phyloP scores from a whole-genome alignment of 2,329 filamentous ascomycete genomes.

The Graphilbum sp. region DNA sequence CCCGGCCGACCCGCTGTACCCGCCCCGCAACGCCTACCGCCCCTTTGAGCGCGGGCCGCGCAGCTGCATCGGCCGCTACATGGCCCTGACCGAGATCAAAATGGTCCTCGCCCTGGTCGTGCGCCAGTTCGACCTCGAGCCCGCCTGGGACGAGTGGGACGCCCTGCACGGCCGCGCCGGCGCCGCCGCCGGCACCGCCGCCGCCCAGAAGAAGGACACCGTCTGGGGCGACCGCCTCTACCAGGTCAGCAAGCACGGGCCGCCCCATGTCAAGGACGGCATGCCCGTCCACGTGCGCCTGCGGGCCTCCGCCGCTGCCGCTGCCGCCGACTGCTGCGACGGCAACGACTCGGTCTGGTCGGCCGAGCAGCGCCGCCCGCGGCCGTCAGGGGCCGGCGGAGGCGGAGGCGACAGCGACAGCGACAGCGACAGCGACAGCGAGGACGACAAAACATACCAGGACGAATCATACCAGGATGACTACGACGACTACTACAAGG shows the following conservation, averaged over 20 bases:
- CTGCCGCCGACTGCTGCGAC: too few species aligned
- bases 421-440: too few species aligned
- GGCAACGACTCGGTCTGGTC: not conserved
- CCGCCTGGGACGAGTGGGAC: slow-evolving; percentile 12
- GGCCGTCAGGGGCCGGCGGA: too few species aligned
- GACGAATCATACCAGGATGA: too few species aligned
- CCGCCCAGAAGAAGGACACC: slow-evolving; percentile 12
- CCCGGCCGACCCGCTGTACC: slow-evolving; percentile 17
- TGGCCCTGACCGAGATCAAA: slow-evolving; percentile 7
- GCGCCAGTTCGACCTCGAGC: slow-evolving; percentile 6
- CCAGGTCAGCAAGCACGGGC: slow-evolving; percentile 11
- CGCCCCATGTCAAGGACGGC: slow-evolving; percentile 19
- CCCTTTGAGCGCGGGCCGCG: slow-evolving; percentile 37
- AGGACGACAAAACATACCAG: too few species aligned
- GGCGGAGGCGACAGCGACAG: too few species aligned
- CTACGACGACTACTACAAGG: too few species aligned
- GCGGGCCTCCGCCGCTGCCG: too few species aligned
- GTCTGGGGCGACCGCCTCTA: slow-evolving; percentile 17
- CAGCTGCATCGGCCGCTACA: slow-evolving; percentile 36
- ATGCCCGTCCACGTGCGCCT: slow-evolving; percentile 21
- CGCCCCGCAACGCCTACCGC: slow-evolving; percentile 31
- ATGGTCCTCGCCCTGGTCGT: slow-evolving; percentile 6
- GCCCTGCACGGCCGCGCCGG: too few species aligned
- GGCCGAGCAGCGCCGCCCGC: too few species aligned
- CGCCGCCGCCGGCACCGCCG: too few species aligned